Evolutionary conservation across 495 filamentous ascomycete genomes (phyloP).

Genomic region (Penicillium coffeae): DNA sequence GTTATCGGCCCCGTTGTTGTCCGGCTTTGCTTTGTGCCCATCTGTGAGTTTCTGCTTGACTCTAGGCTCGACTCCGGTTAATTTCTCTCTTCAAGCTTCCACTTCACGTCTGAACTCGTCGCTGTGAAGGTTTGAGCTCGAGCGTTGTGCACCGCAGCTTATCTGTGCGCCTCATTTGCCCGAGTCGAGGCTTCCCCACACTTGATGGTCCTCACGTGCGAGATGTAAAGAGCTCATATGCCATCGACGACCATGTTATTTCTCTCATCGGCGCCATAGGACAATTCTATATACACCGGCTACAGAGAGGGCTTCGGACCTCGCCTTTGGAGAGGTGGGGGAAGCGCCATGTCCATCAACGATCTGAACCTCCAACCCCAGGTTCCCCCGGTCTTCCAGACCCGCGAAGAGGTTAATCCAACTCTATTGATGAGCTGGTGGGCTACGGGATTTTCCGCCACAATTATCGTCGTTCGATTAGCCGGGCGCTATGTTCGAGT

Average conservation of each 20-base stretch:
- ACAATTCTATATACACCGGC: neutral
- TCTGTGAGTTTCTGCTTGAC: no score
- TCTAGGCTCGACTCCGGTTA: no score
- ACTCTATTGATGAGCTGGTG: conserved; percentile 92
- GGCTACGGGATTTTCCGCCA: conserved; percentile 78
- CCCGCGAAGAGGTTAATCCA: conserved; percentile 57
- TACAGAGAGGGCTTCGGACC: neutral
- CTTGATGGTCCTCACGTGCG: conserved; percentile 16
- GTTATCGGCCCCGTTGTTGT: neutral
- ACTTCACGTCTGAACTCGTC: no score
- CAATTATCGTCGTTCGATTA: conserved; percentile 74
- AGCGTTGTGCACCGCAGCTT: no score
- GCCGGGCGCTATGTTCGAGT: conserved; percentile 75
- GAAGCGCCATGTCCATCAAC: conserved; percentile 16
- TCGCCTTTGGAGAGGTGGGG: conserved; percentile 33
- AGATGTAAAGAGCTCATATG: conserved; percentile 16
- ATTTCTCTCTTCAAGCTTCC: no score
- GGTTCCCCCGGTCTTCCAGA: conserved; percentile 55
- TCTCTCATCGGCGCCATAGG: neutral
- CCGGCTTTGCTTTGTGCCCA: neutral
- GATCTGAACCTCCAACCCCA: conserved; percentile 21
- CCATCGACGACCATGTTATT: neutral
- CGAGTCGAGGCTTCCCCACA: conserved; percentile 6
- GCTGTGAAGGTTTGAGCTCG: no score
- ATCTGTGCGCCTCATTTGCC: conserved; percentile 6